Evolutionary conservation across 176 grass and related monocot species (phyloP).

Genomic region (Hyparrhenia diplandra): DNA sequence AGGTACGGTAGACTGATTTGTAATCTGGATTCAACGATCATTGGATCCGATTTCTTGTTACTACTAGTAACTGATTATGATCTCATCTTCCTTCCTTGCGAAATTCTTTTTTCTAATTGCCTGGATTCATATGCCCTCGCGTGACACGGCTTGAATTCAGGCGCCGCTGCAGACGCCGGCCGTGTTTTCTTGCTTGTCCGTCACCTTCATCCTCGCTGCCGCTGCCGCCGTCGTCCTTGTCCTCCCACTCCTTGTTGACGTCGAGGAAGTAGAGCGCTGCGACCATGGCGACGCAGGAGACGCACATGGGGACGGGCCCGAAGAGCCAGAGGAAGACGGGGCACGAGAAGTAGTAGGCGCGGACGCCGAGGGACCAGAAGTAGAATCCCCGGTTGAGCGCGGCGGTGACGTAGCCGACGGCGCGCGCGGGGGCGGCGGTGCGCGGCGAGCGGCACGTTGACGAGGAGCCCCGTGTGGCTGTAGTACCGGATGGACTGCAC

Average conservation of each 20-base stretch:
- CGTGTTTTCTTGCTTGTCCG: too few relatives aligned
- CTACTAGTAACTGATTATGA: too few relatives aligned
- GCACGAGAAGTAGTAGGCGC: constrained; percentile 68
- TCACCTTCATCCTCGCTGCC: too few relatives aligned
- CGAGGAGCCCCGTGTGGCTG: constrained; percentile 63
- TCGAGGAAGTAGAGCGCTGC: constrained; percentile 49
- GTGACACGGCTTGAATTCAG: too few relatives aligned
- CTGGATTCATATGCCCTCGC: too few relatives aligned
- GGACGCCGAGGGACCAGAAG: constrained; percentile 64
- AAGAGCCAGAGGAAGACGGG: constrained; percentile 68
- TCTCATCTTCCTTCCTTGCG: too few relatives aligned
- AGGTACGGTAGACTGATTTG: too few relatives aligned
- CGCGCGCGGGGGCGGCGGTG: constrained; percentile 18
- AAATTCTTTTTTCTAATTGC: too few relatives aligned
- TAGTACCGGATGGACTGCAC: constrained; percentile 84
- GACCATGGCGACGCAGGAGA: constrained; percentile 29
- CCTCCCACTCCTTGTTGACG: constrained; percentile 25
- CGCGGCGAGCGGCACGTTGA: constrained; percentile 46
- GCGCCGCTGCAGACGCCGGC: too few relatives aligned
- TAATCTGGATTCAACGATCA: too few relatives aligned
- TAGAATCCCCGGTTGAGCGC: constrained; percentile 51
- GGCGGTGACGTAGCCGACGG: constrained; percentile 39
- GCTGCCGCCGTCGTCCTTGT: too few relatives aligned
- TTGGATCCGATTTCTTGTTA: too few relatives aligned
- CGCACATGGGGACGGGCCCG: constrained; percentile 52